Conservation (phyloP, 192 early-diverging fungal genomes). For the Rhizoclosmatium globosum region DNA sequence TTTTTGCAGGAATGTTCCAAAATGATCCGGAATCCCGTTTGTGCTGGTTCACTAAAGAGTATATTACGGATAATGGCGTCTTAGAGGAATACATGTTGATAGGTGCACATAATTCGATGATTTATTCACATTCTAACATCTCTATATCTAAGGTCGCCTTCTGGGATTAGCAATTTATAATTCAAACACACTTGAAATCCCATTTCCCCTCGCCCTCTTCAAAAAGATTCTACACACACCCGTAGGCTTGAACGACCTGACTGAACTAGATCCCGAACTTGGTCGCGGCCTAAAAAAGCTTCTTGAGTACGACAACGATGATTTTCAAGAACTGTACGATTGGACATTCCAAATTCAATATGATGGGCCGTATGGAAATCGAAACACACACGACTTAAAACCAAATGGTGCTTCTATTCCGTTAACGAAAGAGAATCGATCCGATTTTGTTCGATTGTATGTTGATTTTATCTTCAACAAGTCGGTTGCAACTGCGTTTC, state of each 20-base stretch:
- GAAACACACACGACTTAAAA: constrained; percentile 70
- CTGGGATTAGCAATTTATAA: constrained; percentile 94
- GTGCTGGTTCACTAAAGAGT: constrained; percentile 75
- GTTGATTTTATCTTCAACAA: constrained; percentile 80
- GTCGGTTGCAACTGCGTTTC: constrained; percentile 73
- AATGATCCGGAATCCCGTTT: constrained; percentile 75
- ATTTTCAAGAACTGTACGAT: constrained; percentile 55
- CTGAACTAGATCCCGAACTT: constrained; percentile 76
- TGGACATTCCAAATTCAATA: constrained; percentile 84
- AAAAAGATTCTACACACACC: constrained; percentile 80
- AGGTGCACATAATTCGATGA: too few relatives aligned
- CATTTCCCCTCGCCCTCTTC: constrained; percentile 81
- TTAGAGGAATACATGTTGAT: constrained; percentile 64
- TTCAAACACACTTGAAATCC: constrained; percentile 84
- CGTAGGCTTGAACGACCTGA: constrained; percentile 74
- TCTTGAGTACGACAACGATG: constrained; percentile 39
- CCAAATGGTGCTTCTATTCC: constrained; percentile 67
- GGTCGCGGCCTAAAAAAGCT: constrained; percentile 77
- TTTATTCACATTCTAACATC: too few relatives aligned
- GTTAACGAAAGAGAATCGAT: constrained; percentile 76
- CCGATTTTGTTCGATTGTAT: constrained; percentile 84
- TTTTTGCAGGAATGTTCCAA: constrained; percentile 37
- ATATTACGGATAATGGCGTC: constrained; percentile 34
- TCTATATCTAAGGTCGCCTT: constrained; percentile 80
- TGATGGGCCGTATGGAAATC: constrained; percentile 65